Percentiles rank a stretch among this genome's conserved stretches.
Evolutionary conservation across 192 early-diverging fungal genomes (phyloP).

Genomic region (Dispira simplex): DNA sequence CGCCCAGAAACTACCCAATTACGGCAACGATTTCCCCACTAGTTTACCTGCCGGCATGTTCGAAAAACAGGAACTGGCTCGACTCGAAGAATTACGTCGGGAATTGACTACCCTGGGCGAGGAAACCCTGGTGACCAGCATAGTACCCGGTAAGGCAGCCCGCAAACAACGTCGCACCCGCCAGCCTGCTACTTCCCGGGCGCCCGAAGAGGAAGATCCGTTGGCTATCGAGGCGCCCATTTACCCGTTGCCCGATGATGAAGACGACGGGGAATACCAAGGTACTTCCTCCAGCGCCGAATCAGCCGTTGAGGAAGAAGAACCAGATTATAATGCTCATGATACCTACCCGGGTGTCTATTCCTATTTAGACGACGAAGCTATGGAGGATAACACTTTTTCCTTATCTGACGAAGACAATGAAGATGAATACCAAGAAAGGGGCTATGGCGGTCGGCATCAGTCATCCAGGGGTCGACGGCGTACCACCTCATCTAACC

Average conservation of each 20-base stretch:
- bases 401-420: background rate
- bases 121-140: slow-evolving; percentile 15
- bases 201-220: slow-evolving; percentile 12
- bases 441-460: too few species aligned
- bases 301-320: slow-evolving; percentile 32
- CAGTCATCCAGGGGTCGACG: too few species aligned
- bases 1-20: slow-evolving; percentile 34
- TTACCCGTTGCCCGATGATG: slow-evolving; percentile 37
- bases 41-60: slow-evolving; percentile 24
- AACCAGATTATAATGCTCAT: slow-evolving; percentile 27
- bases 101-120: slow-evolving; percentile 32
- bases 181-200: background rate
- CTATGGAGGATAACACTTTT: slow-evolving; percentile 7
- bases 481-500: background rate
- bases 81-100: slow-evolving; percentile 22
- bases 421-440: background rate
- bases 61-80: slow-evolving; percentile 31
- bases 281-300: slow-evolving; percentile 17
- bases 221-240: slow-evolving; percentile 23
- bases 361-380: slow-evolving; percentile 25
- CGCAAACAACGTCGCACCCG: background rate
- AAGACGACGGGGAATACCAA: slow-evolving; percentile 42
- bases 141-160: background rate
- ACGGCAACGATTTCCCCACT: slow-evolving; percentile 38
- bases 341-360: slow-evolving; percentile 12